Percentiles rank a stretch among this genome's conserved stretches.
phyloP scores from a whole-genome alignment of 306 rosid genomes.

The Mucuna pruriens region DNA sequence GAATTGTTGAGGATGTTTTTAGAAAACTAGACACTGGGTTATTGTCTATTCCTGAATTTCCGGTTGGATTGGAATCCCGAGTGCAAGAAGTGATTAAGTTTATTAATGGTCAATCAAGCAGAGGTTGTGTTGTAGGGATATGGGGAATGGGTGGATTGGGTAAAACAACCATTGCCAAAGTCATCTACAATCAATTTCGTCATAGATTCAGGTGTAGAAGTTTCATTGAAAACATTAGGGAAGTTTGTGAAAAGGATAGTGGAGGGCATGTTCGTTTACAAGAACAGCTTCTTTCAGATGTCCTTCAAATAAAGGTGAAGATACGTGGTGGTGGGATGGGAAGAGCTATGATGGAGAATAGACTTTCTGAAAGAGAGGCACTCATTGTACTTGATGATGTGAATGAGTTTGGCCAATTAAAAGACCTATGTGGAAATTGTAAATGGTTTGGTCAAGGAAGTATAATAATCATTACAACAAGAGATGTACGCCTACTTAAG shows the following conservation, averaged over 20 bases:
- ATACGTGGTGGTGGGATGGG: background rate
- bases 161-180: constrained; percentile 6
- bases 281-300: background rate
- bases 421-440: background rate
- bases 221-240: constrained; percentile 4
- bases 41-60: background rate
- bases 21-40: background rate
- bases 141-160: constrained; percentile 17
- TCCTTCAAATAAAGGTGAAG: background rate
- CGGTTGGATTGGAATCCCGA: background rate
- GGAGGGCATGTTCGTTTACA: background rate
- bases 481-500: constrained; percentile 23
- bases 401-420: background rate
- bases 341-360: background rate
- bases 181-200: background rate
- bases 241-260: background rate
- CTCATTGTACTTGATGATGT: constrained; percentile 21
- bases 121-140: background rate
- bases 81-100: background rate
- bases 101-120: background rate
- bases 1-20: background rate
- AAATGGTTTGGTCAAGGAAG: constrained; percentile 39
- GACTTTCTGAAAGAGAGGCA: background rate
- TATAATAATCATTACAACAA: constrained; percentile 32
- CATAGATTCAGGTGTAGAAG: background rate